Conservation (phyloP, 306 rosid genomes). For the Quercus suber region DNA sequence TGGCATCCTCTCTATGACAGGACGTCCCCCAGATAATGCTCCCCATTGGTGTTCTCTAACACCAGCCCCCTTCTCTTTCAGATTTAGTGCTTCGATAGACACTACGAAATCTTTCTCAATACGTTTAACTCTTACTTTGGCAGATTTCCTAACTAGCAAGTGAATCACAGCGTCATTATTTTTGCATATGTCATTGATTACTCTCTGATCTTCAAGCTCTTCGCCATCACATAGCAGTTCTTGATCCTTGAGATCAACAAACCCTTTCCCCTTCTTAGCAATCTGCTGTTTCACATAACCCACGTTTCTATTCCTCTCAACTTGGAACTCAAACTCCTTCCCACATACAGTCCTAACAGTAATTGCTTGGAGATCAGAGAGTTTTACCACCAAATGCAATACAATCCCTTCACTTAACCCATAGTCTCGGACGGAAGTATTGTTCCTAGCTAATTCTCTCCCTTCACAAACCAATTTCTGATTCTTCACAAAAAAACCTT, state of each 20-base stretch:
- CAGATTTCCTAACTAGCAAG: conserved; percentile 55
- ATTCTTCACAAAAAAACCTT: conserved; percentile 61
- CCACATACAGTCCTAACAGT: conserved; percentile 62
- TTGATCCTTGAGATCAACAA: conserved; percentile 52
- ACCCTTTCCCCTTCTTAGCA: conserved; percentile 48
- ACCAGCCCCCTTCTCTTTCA: conserved; percentile 19
- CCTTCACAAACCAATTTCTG: conserved; percentile 73
- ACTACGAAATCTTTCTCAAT: conserved; percentile 56
- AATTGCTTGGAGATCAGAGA: conserved; percentile 64
- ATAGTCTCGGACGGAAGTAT: conserved; percentile 59
- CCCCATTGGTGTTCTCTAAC: conserved; percentile 22
- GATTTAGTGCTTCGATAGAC: conserved; percentile 49
- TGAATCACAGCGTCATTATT: conserved; percentile 50
- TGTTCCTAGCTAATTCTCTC: conserved; percentile 64
- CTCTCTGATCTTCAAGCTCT: conserved; percentile 75
- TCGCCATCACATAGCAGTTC: conserved; percentile 65
- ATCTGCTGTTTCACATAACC: conserved; percentile 70
- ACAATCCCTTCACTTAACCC: conserved; percentile 69
- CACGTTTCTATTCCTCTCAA: conserved; percentile 69
- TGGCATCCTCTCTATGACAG: conserved; percentile 24
- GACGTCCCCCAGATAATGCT: conserved; percentile 22
- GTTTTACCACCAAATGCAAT: conserved; percentile 60
- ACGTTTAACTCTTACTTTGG: conserved; percentile 59
- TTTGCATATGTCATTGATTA: conserved; percentile 61
- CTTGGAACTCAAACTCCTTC: conserved; percentile 56